A percentile compares a stretch with the other conserved stretches of the same genome.
Conservation (phyloP, 2,329 filamentous ascomycete genomes). For the Claviceps paspali region DNA sequence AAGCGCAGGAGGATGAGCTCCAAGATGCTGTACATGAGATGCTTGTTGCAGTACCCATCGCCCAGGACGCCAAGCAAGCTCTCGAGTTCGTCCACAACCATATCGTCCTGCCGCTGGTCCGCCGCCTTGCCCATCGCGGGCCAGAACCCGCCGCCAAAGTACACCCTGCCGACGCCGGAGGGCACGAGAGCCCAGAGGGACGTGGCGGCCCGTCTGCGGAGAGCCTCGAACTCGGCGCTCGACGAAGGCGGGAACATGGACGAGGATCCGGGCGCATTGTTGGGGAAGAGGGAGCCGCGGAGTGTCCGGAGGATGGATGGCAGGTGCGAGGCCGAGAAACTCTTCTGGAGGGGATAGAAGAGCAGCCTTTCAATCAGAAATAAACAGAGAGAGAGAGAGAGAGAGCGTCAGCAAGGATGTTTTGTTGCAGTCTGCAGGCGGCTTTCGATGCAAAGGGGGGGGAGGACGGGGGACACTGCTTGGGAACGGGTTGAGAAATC, state of each 20-base stretch:
- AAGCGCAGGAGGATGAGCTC: slow-evolving; percentile 71
- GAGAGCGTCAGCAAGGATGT: slow-evolving; percentile 10
- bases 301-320: slow-evolving; percentile 54
- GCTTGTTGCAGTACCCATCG: slow-evolving; percentile 84
- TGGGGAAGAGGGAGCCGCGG: slow-evolving; percentile 71
- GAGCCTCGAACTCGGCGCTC: slow-evolving; percentile 41
- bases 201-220: slow-evolving; percentile 52
- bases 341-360: slow-evolving; percentile 38
- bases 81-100: slow-evolving; percentile 43
- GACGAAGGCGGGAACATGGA: slow-evolving; percentile 44
- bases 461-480: too few species aligned
- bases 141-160: slow-evolving; percentile 29
- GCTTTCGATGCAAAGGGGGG: too few species aligned
- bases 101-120: slow-evolving; percentile 18
- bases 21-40: slow-evolving; percentile 68
- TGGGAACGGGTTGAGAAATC: background rate
- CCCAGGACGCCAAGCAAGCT: slow-evolving; percentile 58
- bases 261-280: slow-evolving; percentile 57
- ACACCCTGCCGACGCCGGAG: slow-evolving; percentile 30
- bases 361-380: slow-evolving; percentile 46
- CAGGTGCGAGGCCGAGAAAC: slow-evolving; percentile 49
- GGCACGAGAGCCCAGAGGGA: slow-evolving; percentile 36
- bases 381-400: slow-evolving; percentile 3
- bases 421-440: too few species aligned
- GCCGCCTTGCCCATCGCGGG: slow-evolving; percentile 10